A percentile compares a stretch with the other conserved stretches of the same genome.
Evolutionary conservation across 352 stramenopile genomes (phyloP).

Genomic region (Elongisporangium undulatum): DNA sequence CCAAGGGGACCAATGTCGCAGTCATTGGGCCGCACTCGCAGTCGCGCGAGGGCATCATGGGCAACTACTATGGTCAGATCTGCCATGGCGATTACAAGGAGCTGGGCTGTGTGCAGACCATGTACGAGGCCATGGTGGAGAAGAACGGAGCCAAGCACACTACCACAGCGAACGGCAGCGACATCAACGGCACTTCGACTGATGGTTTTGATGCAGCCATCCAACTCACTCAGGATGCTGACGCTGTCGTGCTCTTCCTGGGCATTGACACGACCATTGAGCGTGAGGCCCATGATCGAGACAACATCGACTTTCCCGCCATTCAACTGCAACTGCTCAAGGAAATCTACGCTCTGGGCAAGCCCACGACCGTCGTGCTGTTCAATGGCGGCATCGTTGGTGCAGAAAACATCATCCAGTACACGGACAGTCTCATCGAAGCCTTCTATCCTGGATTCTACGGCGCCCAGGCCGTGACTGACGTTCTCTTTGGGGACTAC

Average conservation of each 20-base stretch:
- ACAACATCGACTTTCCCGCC: constrained; percentile 35
- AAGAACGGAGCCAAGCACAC: constrained; percentile 25
- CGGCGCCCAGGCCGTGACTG: constrained; percentile 45
- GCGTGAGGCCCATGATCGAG: constrained; percentile 46
- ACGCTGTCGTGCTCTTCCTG: constrained; percentile 50
- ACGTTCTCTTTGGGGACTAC: constrained; percentile 57
- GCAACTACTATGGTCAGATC: constrained; percentile 73
- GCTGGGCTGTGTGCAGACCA: constrained; percentile 33
- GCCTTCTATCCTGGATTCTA: constrained; percentile 61
- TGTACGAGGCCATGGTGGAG: constrained; percentile 34
- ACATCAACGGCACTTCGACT: constrained; percentile 35
- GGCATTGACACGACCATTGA: constrained; percentile 61
- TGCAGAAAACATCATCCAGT: constrained; percentile 36
- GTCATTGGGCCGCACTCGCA: constrained; percentile 71
- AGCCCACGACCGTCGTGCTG: constrained; percentile 60
- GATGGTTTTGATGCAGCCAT: constrained; percentile 24
- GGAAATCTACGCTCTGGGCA: constrained; percentile 30
- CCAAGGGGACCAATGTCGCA: constrained; percentile 18
- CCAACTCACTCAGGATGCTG: constrained; percentile 15
- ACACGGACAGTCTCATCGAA: constrained; percentile 39
- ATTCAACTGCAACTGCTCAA: constrained; percentile 55
- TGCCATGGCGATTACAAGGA: constrained; percentile 37
- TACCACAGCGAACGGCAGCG: constrained; percentile 17
- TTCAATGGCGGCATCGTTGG: constrained; percentile 70
- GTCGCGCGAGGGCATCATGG: constrained; percentile 34